Evolutionary conservation across 768 basidiomycete genomes (phyloP).

Genomic region (Mycena indigotica): DNA sequence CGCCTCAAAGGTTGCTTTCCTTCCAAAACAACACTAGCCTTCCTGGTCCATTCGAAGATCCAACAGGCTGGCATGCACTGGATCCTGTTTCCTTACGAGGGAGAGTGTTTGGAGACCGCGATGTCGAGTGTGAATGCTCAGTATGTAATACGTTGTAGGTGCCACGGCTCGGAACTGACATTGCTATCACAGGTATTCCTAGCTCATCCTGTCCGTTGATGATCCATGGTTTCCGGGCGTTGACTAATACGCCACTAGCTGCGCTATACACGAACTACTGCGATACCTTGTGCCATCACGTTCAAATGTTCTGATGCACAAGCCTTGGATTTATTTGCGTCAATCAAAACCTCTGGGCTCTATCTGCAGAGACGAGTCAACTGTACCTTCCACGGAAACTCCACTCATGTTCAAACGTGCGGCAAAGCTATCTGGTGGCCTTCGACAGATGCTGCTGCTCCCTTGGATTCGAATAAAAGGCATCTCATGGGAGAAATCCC

Average conservation of each 20-base stretch:
- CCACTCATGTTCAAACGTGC: background rate
- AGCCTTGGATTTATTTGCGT: constrained; percentile 12
- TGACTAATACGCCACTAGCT: constrained; percentile 5
- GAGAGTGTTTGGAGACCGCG: constrained; percentile 8
- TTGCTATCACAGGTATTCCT: constrained; percentile 11
- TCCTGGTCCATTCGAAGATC: constrained; percentile 11
- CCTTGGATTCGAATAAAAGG: background rate
- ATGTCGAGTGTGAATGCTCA: constrained; percentile 14
- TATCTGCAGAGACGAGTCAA: constrained; percentile 12
- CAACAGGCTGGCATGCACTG: constrained; percentile 14
- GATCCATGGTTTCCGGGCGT: too few relatives aligned
- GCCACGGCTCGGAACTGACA: background rate
- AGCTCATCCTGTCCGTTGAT: constrained; percentile 17
- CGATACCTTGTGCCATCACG: constrained; percentile 4
- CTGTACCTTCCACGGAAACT: background rate
- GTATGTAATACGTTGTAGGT: background rate
- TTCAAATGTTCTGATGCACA: constrained; percentile 14
- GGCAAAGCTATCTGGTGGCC: constrained; percentile 20
- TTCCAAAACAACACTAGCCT: background rate
- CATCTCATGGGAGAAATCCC: constrained; percentile 16
- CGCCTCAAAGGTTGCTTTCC: constrained; percentile 12
- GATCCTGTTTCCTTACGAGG: constrained; percentile 8
- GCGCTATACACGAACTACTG: constrained; percentile 4
- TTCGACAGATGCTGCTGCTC: background rate
- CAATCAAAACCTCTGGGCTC: constrained; percentile 8